Conservation (phyloP, 768 basidiomycete species). For the Chiua virens region DNA sequence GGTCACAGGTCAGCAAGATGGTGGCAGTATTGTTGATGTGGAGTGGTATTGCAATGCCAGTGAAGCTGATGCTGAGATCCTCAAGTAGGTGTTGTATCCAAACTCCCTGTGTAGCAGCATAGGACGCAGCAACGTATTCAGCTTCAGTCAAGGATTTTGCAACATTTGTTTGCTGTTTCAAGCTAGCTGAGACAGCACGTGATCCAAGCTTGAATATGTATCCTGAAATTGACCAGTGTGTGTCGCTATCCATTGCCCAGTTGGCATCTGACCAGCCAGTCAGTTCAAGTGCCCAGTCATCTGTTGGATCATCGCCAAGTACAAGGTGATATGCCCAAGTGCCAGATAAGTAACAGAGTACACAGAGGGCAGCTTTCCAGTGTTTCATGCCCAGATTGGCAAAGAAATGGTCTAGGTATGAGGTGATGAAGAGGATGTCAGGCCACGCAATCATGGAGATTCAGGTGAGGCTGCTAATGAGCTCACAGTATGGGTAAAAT, state of each 20-base stretch:
- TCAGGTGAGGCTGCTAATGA: not conserved
- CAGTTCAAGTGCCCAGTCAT: too few species aligned
- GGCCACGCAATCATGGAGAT: not conserved
- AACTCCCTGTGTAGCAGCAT: slow-evolving; percentile 9
- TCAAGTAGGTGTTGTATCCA: slow-evolving; percentile 14
- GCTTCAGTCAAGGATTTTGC: slow-evolving; percentile 38
- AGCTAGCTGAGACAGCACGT: slow-evolving; percentile 24
- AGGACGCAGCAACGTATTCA: slow-evolving; percentile 37
- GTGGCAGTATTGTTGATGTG: slow-evolving; percentile 38
- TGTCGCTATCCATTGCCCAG: too few species aligned
- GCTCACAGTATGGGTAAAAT: not conserved
- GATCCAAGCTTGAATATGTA: too few species aligned
- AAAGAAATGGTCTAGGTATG: not conserved
- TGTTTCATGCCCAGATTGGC: slow-evolving; percentile 1
- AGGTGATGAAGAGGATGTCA: not conserved
- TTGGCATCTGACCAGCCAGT: too few species aligned
- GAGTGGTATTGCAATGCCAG: not conserved
- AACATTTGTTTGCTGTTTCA: slow-evolving; percentile 33
- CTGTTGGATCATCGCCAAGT: too few species aligned
- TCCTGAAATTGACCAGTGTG: too few species aligned
- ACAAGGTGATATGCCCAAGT: not conserved
- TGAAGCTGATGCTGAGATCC: too few species aligned
- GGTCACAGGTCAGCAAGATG: slow-evolving; percentile 35
- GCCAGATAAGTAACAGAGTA: slow-evolving; percentile 9
- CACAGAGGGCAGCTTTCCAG: slow-evolving; percentile 12